phyloP scores from a whole-genome alignment of 2,329 filamentous ascomycete species.

The Coleophoma eucalyptorum region DNA sequence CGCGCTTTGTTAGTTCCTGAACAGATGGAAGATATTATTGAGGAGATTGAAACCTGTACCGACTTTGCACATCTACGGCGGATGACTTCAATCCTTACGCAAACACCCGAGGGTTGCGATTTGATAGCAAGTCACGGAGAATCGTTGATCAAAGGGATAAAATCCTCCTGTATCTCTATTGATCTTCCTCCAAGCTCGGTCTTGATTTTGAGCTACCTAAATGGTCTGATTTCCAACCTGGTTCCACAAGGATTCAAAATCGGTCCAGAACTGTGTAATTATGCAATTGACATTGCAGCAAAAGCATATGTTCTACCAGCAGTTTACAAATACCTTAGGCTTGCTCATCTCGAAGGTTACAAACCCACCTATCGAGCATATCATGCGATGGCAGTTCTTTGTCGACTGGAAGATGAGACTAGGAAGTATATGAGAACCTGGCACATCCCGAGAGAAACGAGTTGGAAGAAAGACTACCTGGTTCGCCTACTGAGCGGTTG shows the following conservation, averaged over 20 bases:
- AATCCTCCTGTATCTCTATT: background rate
- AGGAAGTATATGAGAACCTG: background rate
- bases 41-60: background rate
- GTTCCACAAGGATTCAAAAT: slow-evolving; percentile 9
- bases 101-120: slow-evolving; percentile 10
- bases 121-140: slow-evolving; percentile 5
- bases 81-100: slow-evolving; percentile 11
- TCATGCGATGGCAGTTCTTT: too few species aligned
- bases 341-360: slow-evolving; percentile 2
- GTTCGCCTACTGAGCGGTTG: slow-evolving; percentile 4
- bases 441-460: background rate
- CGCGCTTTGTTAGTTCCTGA: background rate
- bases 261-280: slow-evolving; percentile 6
- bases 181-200: background rate
- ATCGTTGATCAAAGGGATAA: slow-evolving; percentile 2
- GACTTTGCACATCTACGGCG: background rate
- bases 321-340: slow-evolving; percentile 11
- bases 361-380: background rate
- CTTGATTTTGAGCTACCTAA: slow-evolving; percentile 6
- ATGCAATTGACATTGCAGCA: slow-evolving; percentile 13
- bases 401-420: background rate
- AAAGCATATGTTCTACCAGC: slow-evolving; percentile 8
- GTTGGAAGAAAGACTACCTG: background rate
- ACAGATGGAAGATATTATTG: background rate
- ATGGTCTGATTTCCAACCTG: slow-evolving; percentile 12